Conservation (phyloP, 805 yeast species). For the Wickerhamomyces xylosicus region DNA sequence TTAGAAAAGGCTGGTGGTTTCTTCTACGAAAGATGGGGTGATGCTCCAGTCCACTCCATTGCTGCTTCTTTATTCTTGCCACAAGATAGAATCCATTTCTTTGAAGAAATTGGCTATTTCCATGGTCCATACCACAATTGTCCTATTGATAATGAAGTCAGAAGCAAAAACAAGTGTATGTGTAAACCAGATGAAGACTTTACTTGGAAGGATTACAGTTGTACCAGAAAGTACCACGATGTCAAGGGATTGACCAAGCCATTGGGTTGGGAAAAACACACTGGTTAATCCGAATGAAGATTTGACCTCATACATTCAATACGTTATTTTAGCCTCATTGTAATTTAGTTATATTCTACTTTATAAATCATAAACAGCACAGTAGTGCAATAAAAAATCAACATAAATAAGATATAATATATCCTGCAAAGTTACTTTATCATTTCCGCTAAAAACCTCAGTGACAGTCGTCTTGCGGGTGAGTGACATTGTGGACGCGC, state of each 20-base stretch:
- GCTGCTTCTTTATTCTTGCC: slow-evolving; percentile 75
- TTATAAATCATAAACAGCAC: no score
- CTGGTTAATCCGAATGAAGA: slow-evolving; percentile 16
- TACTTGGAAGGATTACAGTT: slow-evolving; percentile 67
- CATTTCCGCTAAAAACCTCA: no score
- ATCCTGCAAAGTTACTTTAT: slow-evolving; percentile 43
- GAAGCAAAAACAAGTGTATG: slow-evolving; percentile 54
- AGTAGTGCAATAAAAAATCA: no score
- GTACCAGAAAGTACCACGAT: slow-evolving; percentile 54
- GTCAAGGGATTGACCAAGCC: slow-evolving; percentile 50
- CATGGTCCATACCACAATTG: slow-evolving; percentile 78
- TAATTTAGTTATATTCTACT: no score
- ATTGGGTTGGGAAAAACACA: slow-evolving; percentile 56
- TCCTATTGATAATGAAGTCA: slow-evolving; percentile 55
- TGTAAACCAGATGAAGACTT: slow-evolving; percentile 65
- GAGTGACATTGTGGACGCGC: slow-evolving; percentile 63
- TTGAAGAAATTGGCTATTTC: slow-evolving; percentile 76
- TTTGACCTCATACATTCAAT: no score
- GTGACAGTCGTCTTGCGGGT: slow-evolving; percentile 32
- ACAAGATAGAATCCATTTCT: slow-evolving; percentile 63
- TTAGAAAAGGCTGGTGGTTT: slow-evolving; percentile 84
- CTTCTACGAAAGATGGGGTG: slow-evolving; percentile 92
- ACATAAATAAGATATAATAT: no score
- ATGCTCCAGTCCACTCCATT: slow-evolving; percentile 85
- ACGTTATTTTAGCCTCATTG: no score